These are phyloP conservation scores for Astrephomene gubernaculifera DNA, from an alignment of 139 green algal species.

Conservation along the genomic window DNA sequence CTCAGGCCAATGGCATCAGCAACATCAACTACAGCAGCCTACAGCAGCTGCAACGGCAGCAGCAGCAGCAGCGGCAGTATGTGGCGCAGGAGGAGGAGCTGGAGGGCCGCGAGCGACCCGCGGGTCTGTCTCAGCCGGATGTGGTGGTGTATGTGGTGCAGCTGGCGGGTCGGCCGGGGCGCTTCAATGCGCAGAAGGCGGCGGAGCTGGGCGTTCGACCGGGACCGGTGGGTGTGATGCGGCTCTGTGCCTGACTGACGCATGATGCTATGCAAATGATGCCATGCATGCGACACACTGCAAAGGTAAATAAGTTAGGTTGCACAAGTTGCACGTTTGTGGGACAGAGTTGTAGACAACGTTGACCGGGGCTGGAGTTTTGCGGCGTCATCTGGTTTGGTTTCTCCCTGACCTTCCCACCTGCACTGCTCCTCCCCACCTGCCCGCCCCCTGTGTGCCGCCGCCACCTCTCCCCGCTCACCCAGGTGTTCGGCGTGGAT, in stretches of 20 bases:
- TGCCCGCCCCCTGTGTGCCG: neutral
- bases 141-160: conserved; percentile 78
- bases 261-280: no score
- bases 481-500: conserved; percentile 77
- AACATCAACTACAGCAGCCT: no score
- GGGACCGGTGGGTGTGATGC: conserved; percentile 49
- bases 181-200: conserved; percentile 89
- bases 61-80: neutral
- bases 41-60: no score
- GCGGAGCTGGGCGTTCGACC: conserved; percentile 76
- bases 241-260: no score
- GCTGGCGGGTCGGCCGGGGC: conserved; percentile 83
- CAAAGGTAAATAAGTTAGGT: no score
- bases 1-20: no score
- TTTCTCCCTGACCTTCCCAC: no score
- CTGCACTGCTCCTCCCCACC: neutral
- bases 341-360: no score
- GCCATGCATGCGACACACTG: no score
- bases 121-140: neutral
- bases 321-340: no score
- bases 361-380: no score
- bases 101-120: conserved; percentile 8
- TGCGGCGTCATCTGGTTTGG: no score
- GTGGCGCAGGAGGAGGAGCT: neutral
- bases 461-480: neutral